Evolutionary conservation across 768 basidiomycete species (phyloP), one percentile per base, ranked within the genome.

Genomic region (Obba rivulosa): DNA sequence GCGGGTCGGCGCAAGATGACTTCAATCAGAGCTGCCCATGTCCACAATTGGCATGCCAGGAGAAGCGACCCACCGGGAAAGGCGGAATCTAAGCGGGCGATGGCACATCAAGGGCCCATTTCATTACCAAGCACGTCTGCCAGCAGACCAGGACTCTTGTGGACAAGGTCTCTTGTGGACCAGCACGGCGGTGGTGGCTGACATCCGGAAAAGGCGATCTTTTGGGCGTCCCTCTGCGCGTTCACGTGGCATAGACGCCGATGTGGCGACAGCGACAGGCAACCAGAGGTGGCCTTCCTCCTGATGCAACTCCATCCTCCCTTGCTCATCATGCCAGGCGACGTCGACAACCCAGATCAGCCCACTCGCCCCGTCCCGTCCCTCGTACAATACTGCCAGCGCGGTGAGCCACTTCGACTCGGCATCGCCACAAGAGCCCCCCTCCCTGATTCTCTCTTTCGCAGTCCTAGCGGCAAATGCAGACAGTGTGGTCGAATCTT

Each of bases 381-480:
- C 28, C 76, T 91, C 28, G 81, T 85, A 1, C 69, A 76, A 35
- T 76, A 79, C 42, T 91, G 88, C 56, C 87, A 89, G 63, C 77
- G 84, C 63, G 80, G 87, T 88, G 55, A 64, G 79, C 55, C 31
- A 22, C 28, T 31, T 31, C 13, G 28, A 31, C 28, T 31, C 13
- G 28, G 5, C 28, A 31, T 31, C 5, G 28, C 48, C 43, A 54
- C 22, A 48, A 28, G 23, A 52, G 39, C 49, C 21, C 25, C 49
- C 20, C 21, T 49, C 41, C 44, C 41, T 54, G 48, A 58, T 48
- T n/a, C 49, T 48, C 48, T 57, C 38, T 38, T 39, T 24, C 51
- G 14, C 55, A 87, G 86, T 83, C 48, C 80, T 81, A 20, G 69
- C 67, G 34, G 66, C 70, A 21, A 75, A 87, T 62, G 75, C 79